Conservation (phyloP, 768 basidiomycete species). For the Termitomyces sp. region DNA sequence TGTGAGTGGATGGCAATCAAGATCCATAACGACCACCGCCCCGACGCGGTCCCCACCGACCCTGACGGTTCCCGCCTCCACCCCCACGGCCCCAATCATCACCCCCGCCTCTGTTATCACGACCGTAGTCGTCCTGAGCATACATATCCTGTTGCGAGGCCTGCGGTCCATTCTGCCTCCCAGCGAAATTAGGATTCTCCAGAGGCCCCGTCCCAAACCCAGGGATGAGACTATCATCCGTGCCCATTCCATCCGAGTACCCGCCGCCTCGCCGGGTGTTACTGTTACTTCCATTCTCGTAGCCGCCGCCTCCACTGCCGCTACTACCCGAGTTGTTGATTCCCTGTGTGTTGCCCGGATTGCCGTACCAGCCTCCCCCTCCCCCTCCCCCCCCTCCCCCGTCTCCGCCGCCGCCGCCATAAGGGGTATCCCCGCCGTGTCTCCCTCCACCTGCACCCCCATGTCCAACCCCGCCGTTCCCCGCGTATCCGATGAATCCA, state of each 20-base stretch:
- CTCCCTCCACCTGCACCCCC: not conserved
- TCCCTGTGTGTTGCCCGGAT: slow-evolving; percentile 6
- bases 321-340: slow-evolving; percentile 32
- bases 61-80: slow-evolving; percentile 23
- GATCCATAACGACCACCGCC: slow-evolving; percentile 18
- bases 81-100: slow-evolving; percentile 27
- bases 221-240: slow-evolving; percentile 58
- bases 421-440: slow-evolving; percentile 7
- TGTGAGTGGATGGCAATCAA: not conserved
- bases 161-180: slow-evolving; percentile 23
- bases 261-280: slow-evolving; percentile 16
- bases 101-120: slow-evolving; percentile 27
- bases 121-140: slow-evolving; percentile 34
- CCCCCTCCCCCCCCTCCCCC: slow-evolving; percentile 28
- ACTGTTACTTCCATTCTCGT: slow-evolving; percentile 12
- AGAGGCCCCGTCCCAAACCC: slow-evolving; percentile 41
- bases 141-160: slow-evolving; percentile 48
- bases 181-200: slow-evolving; percentile 10
- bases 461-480: slow-evolving; percentile 8
- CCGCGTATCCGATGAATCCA: slow-evolving; percentile 33
- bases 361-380: slow-evolving; percentile 5
- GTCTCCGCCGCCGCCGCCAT: slow-evolving; percentile 44
- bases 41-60: slow-evolving; percentile 25
- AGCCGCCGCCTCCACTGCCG: slow-evolving; percentile 12
- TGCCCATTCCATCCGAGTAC: slow-evolving; percentile 23